Conservation (phyloP, 768 basidiomycete species). For the Paxillus rubicundulus region DNA sequence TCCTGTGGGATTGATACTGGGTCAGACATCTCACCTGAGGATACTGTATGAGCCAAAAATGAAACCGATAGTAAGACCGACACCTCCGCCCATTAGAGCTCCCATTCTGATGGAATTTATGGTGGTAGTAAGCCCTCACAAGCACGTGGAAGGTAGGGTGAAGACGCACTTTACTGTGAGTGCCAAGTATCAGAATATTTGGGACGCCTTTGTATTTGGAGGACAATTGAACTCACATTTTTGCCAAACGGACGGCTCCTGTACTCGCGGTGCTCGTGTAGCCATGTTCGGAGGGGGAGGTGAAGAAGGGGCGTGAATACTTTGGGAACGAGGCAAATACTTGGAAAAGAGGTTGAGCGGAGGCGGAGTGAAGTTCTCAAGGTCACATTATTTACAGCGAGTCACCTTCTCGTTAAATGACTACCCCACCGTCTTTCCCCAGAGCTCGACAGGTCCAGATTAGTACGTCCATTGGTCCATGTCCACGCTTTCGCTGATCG, state of each 20-base stretch:
- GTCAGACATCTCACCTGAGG: constrained; percentile 58
- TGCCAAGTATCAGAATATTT: constrained; percentile 10
- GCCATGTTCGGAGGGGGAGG: constrained; percentile 21
- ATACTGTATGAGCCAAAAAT: constrained; percentile 95
- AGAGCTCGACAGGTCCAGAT: constrained; percentile 83
- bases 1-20: neutral
- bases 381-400: no score
- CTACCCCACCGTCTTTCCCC: constrained; percentile 54
- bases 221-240: constrained; percentile 53
- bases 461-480: constrained; percentile 47
- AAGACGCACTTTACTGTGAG: constrained; percentile 57
- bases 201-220: neutral
- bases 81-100: constrained; percentile 88
- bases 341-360: neutral
- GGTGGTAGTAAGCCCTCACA: constrained; percentile 3
- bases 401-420: constrained; percentile 16
- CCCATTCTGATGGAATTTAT: constrained; percentile 66
- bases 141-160: constrained; percentile 1
- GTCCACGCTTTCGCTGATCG: constrained; percentile 4
- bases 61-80: constrained; percentile 96
- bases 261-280: constrained; percentile 35
- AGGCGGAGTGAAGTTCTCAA: no score
- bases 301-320: no score
- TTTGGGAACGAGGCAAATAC: neutral
- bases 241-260: constrained; percentile 69